phyloP scores from a whole-genome alignment of 768 basidiomycete species.

The Panus rudis region DNA sequence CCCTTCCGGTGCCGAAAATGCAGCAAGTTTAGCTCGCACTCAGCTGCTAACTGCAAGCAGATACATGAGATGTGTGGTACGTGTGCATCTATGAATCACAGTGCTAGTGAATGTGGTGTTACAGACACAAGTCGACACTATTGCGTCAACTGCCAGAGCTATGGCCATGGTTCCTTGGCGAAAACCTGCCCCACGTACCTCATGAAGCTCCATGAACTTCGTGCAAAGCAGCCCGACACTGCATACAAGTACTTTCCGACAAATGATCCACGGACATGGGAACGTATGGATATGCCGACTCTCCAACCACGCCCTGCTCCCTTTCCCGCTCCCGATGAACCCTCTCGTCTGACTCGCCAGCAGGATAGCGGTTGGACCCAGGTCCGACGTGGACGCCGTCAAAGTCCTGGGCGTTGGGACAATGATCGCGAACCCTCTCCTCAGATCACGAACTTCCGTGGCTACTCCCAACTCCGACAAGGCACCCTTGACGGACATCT shows the following conservation, averaged over 20 bases:
- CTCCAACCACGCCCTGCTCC: no score
- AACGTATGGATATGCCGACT: neutral
- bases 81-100: slow-evolving; percentile 14
- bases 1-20: slow-evolving; percentile 22
- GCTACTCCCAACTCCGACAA: no score
- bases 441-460: no score
- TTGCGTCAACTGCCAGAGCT: slow-evolving; percentile 21
- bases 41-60: slow-evolving; percentile 11
- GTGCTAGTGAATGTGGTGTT: slow-evolving; percentile 12
- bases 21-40: slow-evolving; percentile 12
- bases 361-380: no score
- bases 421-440: no score
- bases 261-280: slow-evolving; percentile 10
- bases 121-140: neutral
- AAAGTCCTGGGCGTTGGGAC: no score
- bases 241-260: slow-evolving; percentile 8
- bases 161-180: slow-evolving; percentile 25
- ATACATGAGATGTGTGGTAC: slow-evolving; percentile 11
- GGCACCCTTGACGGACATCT: no score
- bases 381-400: no score
- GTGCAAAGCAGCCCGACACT: neutral
- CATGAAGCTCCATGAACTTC: neutral
- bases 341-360: no score
- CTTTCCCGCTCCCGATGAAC: no score
- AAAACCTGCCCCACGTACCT: slow-evolving; percentile 18